Percentiles rank a stretch among this genome's conserved stretches.
phyloP scores from a whole-genome alignment of 495 filamentous ascomycete species.

The Penicillium steckii region DNA sequence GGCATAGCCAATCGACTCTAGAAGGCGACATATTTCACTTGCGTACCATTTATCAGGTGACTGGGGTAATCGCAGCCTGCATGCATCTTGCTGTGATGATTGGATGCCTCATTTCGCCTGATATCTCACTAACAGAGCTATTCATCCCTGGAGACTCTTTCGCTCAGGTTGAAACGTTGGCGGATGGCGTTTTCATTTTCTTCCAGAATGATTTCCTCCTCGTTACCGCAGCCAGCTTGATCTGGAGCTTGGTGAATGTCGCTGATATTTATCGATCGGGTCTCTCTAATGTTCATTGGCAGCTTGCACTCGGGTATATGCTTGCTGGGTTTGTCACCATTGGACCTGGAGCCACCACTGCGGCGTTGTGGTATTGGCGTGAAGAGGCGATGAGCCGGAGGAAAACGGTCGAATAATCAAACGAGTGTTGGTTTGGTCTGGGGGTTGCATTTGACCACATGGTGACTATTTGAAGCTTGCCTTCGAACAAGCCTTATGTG shows the following conservation, averaged over 20 bases:
- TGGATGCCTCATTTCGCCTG: neutral
- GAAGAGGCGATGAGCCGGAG: slow-evolving; percentile 6
- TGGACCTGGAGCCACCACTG: slow-evolving; percentile 16
- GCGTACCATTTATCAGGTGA: slow-evolving; percentile 6
- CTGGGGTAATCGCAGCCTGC: slow-evolving; percentile 10
- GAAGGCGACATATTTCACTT: slow-evolving; percentile 2
- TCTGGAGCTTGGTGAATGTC: slow-evolving; percentile 13
- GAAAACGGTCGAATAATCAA: neutral
- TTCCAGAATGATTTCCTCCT: slow-evolving; percentile 21
- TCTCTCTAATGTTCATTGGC: slow-evolving; percentile 7
- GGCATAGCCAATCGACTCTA: no score
- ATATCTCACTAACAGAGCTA: neutral
- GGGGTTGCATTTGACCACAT: no score
- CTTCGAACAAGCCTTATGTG: no score
- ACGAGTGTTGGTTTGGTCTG: no score
- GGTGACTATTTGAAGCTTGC: no score
- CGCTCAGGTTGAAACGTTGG: slow-evolving; percentile 6
- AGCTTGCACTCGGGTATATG: neutral
- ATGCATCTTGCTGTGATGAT: slow-evolving; percentile 9
- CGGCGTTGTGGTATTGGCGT: slow-evolving; percentile 20
- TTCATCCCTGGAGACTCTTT: slow-evolving; percentile 11
- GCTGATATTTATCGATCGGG: slow-evolving; percentile 18
- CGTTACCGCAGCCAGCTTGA: slow-evolving; percentile 5
- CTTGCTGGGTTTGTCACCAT: neutral
- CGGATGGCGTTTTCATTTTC: slow-evolving; percentile 16